These are phyloP conservation scores for Penicillium tannophilum DNA, from an alignment of 495 filamentous ascomycete species.

Conservation along the genomic window DNA sequence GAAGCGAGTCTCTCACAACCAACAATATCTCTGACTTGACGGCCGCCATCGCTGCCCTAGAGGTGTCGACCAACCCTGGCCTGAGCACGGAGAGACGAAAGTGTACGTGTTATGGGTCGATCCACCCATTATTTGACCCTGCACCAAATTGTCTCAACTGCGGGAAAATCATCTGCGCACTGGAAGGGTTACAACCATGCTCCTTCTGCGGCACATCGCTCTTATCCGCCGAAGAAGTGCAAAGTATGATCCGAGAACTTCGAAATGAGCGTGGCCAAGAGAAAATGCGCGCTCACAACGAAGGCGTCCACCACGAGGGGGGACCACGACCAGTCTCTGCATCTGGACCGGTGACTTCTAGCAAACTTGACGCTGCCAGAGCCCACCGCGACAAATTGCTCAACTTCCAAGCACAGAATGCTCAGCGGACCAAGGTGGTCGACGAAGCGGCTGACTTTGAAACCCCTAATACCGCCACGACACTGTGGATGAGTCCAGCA, in stretches of 20 bases:
- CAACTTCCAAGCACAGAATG: constrained; percentile 84
- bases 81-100: constrained; percentile 57
- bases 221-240: constrained; percentile 69
- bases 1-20: constrained; percentile 41
- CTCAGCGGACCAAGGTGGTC: constrained; percentile 80
- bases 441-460: constrained; percentile 97
- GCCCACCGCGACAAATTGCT: constrained; percentile 84
- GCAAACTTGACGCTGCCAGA: constrained; percentile 47
- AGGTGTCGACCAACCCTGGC: constrained; percentile 84
- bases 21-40: constrained; percentile 82
- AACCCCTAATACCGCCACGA: constrained; percentile 64
- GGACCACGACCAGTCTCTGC: constrained; percentile 39
- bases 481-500: constrained; percentile 84
- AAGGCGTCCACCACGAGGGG: constrained; percentile 59
- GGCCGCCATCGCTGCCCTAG: constrained; percentile 85
- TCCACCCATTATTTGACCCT: constrained; percentile 81
- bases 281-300: constrained; percentile 78
- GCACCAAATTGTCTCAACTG: constrained; percentile 92
- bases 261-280: constrained; percentile 83
- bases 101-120: constrained; percentile 82
- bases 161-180: constrained; percentile 95
- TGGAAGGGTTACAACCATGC: constrained; percentile 92
- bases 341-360: constrained; percentile 49
- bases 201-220: constrained; percentile 84
- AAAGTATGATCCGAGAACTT: constrained; percentile 85